phyloP scores from a whole-genome alignment of 306 rosid genomes.

The Trichosanthes cucumerina region DNA sequence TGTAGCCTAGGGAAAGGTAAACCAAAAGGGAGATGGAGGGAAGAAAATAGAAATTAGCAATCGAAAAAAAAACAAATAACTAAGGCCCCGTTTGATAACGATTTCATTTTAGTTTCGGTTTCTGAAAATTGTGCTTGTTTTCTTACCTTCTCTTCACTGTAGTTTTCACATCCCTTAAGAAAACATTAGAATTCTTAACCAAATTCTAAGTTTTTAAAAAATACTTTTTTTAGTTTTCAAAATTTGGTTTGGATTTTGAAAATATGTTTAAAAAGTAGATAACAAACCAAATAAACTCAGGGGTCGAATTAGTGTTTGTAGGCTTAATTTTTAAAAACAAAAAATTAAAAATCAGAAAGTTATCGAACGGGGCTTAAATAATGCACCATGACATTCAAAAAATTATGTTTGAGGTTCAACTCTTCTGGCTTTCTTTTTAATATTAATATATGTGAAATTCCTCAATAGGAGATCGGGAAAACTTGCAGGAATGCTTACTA shows the following conservation, averaged over 20 bases:
- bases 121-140: neutral
- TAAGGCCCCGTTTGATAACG: neutral
- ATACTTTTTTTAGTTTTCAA: neutral
- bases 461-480: neutral
- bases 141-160: neutral
- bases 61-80: neutral
- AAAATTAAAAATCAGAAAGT: too few species aligned
- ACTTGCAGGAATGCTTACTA: conserved; percentile 30
- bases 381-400: neutral
- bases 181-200: neutral
- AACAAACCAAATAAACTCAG: neutral
- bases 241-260: neutral
- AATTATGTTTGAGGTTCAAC: neutral
- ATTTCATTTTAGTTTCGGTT: neutral
- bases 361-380: neutral
- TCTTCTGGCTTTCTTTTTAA: neutral
- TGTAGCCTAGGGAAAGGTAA: neutral
- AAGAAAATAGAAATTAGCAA: neutral
- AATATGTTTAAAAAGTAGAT: neutral
- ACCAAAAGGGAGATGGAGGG: neutral
- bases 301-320: neutral
- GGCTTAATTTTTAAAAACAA: neutral
- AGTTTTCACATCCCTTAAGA: neutral
- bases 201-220: neutral
- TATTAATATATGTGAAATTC: neutral